Evolutionary conservation across 1,284 basidiomycete genomes (phyloP), one percentile per base, ranked within the genome.

Genomic region (Cystobasidium sp.): DNA sequence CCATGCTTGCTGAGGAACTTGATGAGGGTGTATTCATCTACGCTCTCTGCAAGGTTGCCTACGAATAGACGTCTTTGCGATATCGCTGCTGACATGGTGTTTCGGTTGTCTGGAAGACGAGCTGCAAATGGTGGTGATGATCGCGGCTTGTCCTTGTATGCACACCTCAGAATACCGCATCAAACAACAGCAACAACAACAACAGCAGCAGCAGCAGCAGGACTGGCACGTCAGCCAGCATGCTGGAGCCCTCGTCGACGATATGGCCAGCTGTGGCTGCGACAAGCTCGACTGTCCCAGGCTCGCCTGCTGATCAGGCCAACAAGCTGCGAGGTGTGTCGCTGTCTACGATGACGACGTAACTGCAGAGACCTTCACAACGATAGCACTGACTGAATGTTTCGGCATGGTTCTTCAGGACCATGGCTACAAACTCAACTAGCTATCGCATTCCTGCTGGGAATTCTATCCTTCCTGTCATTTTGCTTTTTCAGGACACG

Each of bases 371-470:
- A n/a, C 18, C 20, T 37, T n/a, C 7, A 31, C 20, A 10, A 20
- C 39, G 10, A 24, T 14, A 68, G 12, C 56, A 44, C 10, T 3
- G 67, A 16, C 37, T 31, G 12, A 8, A 1, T 39, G 24, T 46
- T 22, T 65, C 49, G 37, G 49, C 20, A 1, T 61, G 43, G 1
- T 7, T n/a, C n/a, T 55, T 72, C 76, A 41, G 93, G 94, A 0
- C 92, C 92, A 20, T 96, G 94, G 94, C 90, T 99, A 83, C 89
- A 88, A 12, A 97, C 95, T 9, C 96, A 98, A 82, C 85, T 97
- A 43, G 82, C 86, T 0, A 87, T 99, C 46, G 93, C 95, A 3
- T 83, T 88, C 37, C 83, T 86, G 18, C 89, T 99, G 75, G 97
- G 96, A 1, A 55, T 93, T 3, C 81, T 85, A 6, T 91, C 92